These are phyloP conservation scores for Linderina pennispora DNA, from an alignment of 192 early-diverging fungal genomes.

Conservation along the genomic window DNA sequence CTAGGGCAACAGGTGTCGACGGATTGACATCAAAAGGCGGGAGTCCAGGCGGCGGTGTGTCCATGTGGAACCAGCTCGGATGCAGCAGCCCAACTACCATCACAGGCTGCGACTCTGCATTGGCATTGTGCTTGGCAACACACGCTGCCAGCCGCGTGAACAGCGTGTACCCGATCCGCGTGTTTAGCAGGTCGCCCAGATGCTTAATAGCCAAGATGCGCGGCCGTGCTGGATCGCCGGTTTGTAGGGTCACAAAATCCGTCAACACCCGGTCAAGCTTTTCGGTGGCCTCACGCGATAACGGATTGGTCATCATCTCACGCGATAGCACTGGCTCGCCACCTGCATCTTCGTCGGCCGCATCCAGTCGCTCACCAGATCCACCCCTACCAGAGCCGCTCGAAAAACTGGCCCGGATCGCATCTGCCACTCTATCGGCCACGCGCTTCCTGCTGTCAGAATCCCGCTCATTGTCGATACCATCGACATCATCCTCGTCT, in stretches of 20 bases:
- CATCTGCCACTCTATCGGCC: conserved; percentile 5
- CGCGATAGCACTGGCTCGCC: conserved; percentile 33
- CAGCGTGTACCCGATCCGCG: conserved; percentile 41
- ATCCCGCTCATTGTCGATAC: conserved; percentile 3
- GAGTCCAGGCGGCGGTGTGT: conserved; percentile 33
- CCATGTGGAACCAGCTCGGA: conserved; percentile 39
- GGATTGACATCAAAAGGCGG: conserved; percentile 46
- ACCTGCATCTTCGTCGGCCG: conserved; percentile 13
- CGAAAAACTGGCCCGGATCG: conserved; percentile 8
- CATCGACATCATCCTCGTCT: conserved; percentile 17
- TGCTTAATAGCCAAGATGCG: conserved; percentile 37
- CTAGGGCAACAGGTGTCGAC: conserved; percentile 26
- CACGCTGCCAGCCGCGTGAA: conserved; percentile 27
- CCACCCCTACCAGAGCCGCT: not conserved
- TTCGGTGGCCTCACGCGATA: conserved; percentile 26
- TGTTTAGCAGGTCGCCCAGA: conserved; percentile 43
- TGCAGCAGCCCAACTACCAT: conserved; percentile 38
- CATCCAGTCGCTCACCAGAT: conserved; percentile 10
- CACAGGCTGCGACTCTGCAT: conserved; percentile 4
- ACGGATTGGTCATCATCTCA: conserved; percentile 46
- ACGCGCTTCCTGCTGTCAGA: not conserved
- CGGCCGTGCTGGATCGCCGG: conserved; percentile 17
- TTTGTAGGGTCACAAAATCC: conserved; percentile 21
- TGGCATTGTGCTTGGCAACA: conserved; percentile 12
- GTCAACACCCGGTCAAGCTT: conserved; percentile 20